Evolutionary conservation across 257 asterid genomes (phyloP).

Genomic region (Gentiana straminea): DNA sequence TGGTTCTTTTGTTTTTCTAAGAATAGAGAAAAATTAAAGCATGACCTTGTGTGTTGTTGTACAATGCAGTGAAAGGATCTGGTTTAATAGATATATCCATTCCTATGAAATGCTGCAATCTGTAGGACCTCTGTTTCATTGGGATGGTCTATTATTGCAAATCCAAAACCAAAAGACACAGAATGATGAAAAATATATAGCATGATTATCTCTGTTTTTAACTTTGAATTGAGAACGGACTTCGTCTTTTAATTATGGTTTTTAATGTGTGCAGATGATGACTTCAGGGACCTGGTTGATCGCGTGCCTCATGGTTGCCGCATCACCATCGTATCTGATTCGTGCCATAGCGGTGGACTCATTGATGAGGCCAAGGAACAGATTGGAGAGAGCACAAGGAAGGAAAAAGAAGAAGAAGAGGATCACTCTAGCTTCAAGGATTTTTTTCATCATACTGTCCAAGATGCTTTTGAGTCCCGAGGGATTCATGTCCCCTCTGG

Average conservation of each 20-base stretch:
- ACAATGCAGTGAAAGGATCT: no score
- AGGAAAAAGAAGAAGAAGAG: constrained; percentile 13
- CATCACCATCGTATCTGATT: constrained; percentile 86
- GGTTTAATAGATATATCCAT: no score
- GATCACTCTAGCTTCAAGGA: constrained; percentile 52
- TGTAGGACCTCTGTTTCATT: no score
- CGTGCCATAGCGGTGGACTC: constrained; percentile 95
- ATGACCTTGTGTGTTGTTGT: no score
- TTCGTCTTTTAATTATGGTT: neutral
- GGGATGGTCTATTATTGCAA: no score
- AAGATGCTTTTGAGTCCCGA: constrained; percentile 62
- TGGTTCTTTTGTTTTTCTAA: no score
- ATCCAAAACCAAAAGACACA: no score
- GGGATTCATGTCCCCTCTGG: constrained; percentile 50
- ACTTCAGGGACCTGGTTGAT: constrained; percentile 89
- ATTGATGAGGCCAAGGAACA: constrained; percentile 90
- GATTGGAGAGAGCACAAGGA: constrained; percentile 71
- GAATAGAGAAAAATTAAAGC: no score
- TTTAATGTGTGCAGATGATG: constrained; percentile 51
- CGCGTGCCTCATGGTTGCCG: constrained; percentile 73
- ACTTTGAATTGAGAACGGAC: no score
- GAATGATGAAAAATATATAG: no score
- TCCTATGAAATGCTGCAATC: no score
- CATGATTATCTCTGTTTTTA: no score
- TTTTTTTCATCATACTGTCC: constrained; percentile 45